Conservation (phyloP, 2,329 filamentous ascomycete genomes). For the Amesomyces nigricolor region DNA sequence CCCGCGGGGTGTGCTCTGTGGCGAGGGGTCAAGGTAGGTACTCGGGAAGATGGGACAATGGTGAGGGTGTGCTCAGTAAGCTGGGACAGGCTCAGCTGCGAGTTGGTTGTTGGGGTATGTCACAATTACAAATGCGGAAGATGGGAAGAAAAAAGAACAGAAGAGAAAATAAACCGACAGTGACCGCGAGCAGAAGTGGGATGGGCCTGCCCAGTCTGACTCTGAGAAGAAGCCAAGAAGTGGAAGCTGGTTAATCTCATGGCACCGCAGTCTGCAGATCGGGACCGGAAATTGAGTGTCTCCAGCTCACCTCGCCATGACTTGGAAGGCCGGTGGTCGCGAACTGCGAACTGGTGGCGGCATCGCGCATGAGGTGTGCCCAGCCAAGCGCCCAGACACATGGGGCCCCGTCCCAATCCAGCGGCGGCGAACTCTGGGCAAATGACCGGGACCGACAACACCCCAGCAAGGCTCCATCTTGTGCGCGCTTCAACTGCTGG, state of each 20-base stretch:
- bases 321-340: neutral
- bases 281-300: slow-evolving; percentile 10
- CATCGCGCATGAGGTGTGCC: neutral
- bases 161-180: neutral
- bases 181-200: too few species aligned
- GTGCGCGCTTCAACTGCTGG: neutral
- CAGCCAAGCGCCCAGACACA: neutral
- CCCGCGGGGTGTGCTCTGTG: neutral
- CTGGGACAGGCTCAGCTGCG: neutral
- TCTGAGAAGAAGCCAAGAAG: neutral
- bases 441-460: neutral
- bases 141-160: neutral
- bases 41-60: neutral
- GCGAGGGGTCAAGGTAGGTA: neutral
- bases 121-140: neutral
- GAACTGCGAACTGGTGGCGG: neutral
- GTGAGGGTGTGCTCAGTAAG: neutral
- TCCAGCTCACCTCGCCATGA: neutral
- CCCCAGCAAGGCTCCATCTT: too few species aligned
- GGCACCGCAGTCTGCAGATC: slow-evolving; percentile 6
- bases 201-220: too few species aligned
- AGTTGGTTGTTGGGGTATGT: too few species aligned
- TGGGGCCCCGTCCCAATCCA: neutral
- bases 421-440: neutral
- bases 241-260: neutral